Conservation (phyloP, 1,284 basidiomycete genomes). For the Cryptococcus amylolentus region DNA sequence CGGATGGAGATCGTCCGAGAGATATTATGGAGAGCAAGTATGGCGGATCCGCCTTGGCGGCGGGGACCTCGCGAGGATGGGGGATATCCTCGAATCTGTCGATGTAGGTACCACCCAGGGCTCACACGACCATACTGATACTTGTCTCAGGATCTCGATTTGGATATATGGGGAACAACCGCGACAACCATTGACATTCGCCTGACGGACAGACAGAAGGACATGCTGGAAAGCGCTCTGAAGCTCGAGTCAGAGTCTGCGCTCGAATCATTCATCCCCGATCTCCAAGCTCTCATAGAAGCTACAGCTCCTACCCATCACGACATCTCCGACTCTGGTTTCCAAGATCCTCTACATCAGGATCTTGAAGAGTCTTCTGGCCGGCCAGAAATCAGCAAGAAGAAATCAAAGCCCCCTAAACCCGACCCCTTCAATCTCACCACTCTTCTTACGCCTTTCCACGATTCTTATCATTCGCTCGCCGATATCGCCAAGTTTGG, state of each 20-base stretch:
- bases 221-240: constrained; percentile 9
- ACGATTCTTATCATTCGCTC: constrained; percentile 44
- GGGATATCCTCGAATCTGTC: constrained; percentile 16
- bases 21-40: constrained; percentile 32
- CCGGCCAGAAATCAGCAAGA: neutral
- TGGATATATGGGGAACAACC: constrained; percentile 46
- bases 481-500: constrained; percentile 42
- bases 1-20: constrained; percentile 5
- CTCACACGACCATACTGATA: neutral
- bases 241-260: constrained; percentile 1
- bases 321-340: neutral
- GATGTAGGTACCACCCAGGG: constrained; percentile 21
- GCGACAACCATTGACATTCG: constrained; percentile 32
- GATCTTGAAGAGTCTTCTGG: neutral
- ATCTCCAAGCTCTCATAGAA: constrained; percentile 37
- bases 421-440: constrained; percentile 31
- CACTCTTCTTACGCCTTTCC: constrained; percentile 35
- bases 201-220: constrained; percentile 11
- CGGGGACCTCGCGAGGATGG: neutral
- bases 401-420: constrained; percentile 5
- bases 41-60: constrained; percentile 25
- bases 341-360: neutral
- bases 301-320: neutral
- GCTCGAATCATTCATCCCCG: constrained; percentile 24
- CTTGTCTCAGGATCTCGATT: constrained; percentile 28